Evolutionary conservation across 2,329 filamentous ascomycete genomes (phyloP), one percentile per base, ranked within the genome.

Genomic region (Rasamsonia emersonii): DNA sequence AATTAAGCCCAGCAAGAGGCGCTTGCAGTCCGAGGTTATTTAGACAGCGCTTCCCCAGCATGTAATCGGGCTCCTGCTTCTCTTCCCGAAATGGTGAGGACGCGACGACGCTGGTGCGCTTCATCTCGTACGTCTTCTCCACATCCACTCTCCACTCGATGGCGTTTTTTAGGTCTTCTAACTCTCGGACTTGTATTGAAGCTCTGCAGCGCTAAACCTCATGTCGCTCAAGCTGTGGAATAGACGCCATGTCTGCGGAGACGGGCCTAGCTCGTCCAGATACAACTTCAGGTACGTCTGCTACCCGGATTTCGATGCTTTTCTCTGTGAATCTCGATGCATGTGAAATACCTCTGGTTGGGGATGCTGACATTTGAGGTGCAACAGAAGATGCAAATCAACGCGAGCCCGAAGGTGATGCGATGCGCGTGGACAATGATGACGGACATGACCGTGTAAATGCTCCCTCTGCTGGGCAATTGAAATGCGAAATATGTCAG

Each of bases 401-500:
- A 34, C 40, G 28, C 40, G 43, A 47, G 25, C 28, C 35, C 17
- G 37, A 43, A 16, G 21, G 29, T 14, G 26, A 28, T 15, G 31
- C 38, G 10, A 41, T 16, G 28, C 39, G 36, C 11, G 32, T 32
- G 24, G 33, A 32, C 28, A 30, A 28, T 24, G 27, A 34, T 27
- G 36, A 41, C 18, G 37, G 32, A 20, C 38, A 44, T 24, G 23
- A 24, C 9, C 39, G 38, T 18, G 33, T 34, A 15, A 34, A 21
- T 34, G 39, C 32, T 11, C 34, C 39, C 4, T 29, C 32, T 19
- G 19, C 41, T 8, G 44, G 48, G 5, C 47, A 49, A 31, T 44
- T 51, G 7, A 46, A 50, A 41, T 60, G 56, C 33, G 47, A 49
- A 2, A 45, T 58, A 18, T 63, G 59, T 36, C 43, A 51, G 32